A percentile compares a stretch with the other conserved stretches of the same genome.
phyloP scores from a whole-genome alignment of 78 protist species.

The Dictyostelium firmibasis region DNA sequence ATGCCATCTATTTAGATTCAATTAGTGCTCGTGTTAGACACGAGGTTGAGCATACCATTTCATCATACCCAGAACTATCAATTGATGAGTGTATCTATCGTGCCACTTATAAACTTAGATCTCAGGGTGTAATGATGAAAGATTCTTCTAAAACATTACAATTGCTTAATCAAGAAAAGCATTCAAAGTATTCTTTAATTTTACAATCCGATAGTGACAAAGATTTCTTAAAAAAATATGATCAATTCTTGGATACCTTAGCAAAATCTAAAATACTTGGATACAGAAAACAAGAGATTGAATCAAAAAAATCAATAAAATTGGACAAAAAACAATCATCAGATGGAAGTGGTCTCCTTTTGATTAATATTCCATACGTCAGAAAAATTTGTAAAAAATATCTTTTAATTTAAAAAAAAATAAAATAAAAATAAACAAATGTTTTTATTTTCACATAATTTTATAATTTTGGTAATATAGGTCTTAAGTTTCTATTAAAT shows the following conservation, averaged over 20 bases:
- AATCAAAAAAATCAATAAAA: background rate
- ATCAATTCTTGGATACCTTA: background rate
- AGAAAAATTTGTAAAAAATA: slow-evolving; percentile 36
- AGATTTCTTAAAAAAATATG: background rate
- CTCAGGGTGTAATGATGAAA: slow-evolving; percentile 3
- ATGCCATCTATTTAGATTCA: slow-evolving; percentile 8
- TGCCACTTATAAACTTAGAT: slow-evolving; percentile 25
- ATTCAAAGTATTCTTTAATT: background rate
- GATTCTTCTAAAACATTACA: background rate
- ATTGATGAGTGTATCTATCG: slow-evolving; percentile 56
- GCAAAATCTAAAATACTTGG: background rate
- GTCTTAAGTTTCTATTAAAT: too few species aligned
- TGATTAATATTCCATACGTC: background rate
- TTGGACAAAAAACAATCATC: background rate
- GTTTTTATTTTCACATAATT: too few species aligned
- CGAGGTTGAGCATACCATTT: background rate
- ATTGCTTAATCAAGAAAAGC: background rate
- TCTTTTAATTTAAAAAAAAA: background rate
- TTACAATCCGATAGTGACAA: background rate
- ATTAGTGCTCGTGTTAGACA: background rate
- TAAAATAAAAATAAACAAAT: background rate
- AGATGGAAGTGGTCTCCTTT: background rate
- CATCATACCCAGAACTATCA: background rate
- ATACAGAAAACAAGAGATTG: background rate
- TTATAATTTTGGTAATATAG: too few species aligned